Conservation (phyloP, 2,329 filamentous ascomycete species). For the Hypoxylon sp. region DNA sequence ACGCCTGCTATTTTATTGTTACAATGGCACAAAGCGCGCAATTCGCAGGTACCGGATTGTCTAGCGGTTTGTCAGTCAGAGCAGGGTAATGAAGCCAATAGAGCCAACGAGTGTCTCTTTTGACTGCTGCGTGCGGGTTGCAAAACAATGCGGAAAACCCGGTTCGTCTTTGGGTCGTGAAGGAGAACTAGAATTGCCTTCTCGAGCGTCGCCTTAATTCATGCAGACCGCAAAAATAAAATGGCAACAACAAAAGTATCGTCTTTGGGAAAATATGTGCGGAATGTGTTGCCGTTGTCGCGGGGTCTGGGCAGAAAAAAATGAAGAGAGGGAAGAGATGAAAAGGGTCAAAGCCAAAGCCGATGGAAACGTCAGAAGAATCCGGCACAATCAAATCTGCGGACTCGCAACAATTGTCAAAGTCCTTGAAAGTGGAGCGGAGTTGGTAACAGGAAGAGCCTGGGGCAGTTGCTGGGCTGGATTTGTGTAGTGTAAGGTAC, state of each 20-base stretch:
- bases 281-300: constrained; percentile 51
- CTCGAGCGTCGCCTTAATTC: constrained; percentile 22
- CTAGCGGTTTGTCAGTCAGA: constrained; percentile 36
- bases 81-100: constrained; percentile 33
- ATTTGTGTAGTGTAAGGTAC: too few relatives aligned
- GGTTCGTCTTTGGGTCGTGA: constrained; percentile 24
- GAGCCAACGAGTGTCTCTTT: constrained; percentile 38
- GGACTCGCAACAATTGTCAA: constrained; percentile 33
- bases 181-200: constrained; percentile 27
- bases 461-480: background rate
- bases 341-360: constrained; percentile 53
- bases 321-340: constrained; percentile 43
- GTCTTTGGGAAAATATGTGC: constrained; percentile 47
- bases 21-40: constrained; percentile 46
- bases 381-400: constrained; percentile 41
- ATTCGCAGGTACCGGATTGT: constrained; percentile 32
- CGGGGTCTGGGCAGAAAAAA: constrained; percentile 48
- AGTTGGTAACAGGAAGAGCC: constrained; percentile 4
- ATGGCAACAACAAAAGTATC: constrained; percentile 51
- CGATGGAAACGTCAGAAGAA: constrained; percentile 51
- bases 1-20: constrained; percentile 36
- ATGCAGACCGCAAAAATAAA: constrained; percentile 36
- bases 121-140: constrained; percentile 21
- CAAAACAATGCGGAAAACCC: constrained; percentile 43
- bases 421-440: constrained; percentile 34